phyloP scores from a whole-genome alignment of 2,329 filamentous ascomycete genomes.

The Xylaria sp. region DNA sequence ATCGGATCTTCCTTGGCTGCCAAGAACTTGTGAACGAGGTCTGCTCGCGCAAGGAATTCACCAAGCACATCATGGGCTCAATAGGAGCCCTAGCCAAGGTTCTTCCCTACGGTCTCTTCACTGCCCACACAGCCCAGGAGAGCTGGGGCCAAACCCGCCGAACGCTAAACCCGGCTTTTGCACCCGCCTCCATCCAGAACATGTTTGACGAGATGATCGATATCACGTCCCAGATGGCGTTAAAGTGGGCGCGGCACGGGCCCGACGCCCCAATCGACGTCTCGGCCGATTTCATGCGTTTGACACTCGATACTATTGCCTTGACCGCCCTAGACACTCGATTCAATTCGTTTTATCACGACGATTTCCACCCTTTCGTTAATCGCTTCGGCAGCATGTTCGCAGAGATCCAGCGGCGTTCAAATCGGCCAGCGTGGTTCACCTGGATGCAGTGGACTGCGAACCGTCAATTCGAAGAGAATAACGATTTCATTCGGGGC shows the following conservation, averaged over 20 bases:
- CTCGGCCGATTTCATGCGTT: slow-evolving; percentile 28
- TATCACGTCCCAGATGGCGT: slow-evolving; percentile 30
- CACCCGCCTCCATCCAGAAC: slow-evolving; percentile 20
- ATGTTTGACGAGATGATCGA: slow-evolving; percentile 38
- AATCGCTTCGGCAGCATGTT: slow-evolving; percentile 20
- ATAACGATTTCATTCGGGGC: slow-evolving; percentile 12
- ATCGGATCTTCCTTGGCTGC: slow-evolving; percentile 30
- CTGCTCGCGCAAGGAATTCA: slow-evolving; percentile 33
- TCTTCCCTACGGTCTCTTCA: slow-evolving; percentile 26
- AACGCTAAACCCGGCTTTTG: slow-evolving; percentile 29
- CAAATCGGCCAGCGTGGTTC: slow-evolving; percentile 31
- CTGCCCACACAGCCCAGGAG: slow-evolving; percentile 26
- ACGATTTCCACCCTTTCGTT: slow-evolving; percentile 22
- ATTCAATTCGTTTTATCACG: slow-evolving; percentile 34
- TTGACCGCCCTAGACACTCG: slow-evolving; percentile 33
- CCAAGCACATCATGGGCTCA: slow-evolving; percentile 28
- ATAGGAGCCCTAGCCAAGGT: slow-evolving; percentile 17
- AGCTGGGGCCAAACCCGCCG: slow-evolving; percentile 35
- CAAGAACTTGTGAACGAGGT: slow-evolving; percentile 34
- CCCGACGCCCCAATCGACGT: slow-evolving; percentile 24
- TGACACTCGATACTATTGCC: slow-evolving; percentile 35
- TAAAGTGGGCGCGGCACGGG: slow-evolving; percentile 35
- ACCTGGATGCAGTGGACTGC: slow-evolving; percentile 25
- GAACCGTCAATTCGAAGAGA: slow-evolving; percentile 36
- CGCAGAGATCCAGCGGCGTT: slow-evolving; percentile 27